Evolutionary conservation across 805 yeast species (phyloP), one percentile per base, ranked within the genome.

Genomic region (Saturnispora diversa): DNA sequence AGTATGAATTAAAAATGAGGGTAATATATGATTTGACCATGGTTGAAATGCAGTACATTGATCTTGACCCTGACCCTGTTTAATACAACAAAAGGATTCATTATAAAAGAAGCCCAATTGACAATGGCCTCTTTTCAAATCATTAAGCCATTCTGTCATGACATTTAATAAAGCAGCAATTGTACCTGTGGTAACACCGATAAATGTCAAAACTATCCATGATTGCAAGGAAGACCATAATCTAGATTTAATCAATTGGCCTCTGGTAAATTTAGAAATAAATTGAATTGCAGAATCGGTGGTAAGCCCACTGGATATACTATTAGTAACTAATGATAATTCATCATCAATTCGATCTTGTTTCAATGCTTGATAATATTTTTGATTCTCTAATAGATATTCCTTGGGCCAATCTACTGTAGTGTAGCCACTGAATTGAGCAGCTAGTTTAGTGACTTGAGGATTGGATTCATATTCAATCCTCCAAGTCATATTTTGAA

Each of bases 131-230:
- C 74, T 63, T 45, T 86, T 75, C 46, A 87, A 59, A 52, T 80
- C 80, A 3, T 86, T 81, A n/a, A 92, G 62, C 74, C 88, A 86
- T 38, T 85, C 90, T 0, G 97, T 86, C 13, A 86, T 69, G 13
- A 90, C 74, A 52, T 84, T 87, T 39, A 92, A 63, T 13, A 73
- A 67, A 0, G 86, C 95, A 0, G 98, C 97, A 28, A 86, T 79
- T 2, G 74, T 52, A 4, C 99, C 99, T 40, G 88, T 81, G 3
- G 70, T 47, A 1, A 80, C 55, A 0, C 97, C 99, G 44, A 86
- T 84, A 2, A 70, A 50, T 0, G 88, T 80, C 26, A 92, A 63
- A 0, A 83, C 80, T 1, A 86, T 52, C 83, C 97, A 86, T 42
- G 74, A 74, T 50, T 74, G 77, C 2, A 69, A 58, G 1, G 69